phyloP scores from a whole-genome alignment of 78 protist species.

The Diacronema lutheri region DNA sequence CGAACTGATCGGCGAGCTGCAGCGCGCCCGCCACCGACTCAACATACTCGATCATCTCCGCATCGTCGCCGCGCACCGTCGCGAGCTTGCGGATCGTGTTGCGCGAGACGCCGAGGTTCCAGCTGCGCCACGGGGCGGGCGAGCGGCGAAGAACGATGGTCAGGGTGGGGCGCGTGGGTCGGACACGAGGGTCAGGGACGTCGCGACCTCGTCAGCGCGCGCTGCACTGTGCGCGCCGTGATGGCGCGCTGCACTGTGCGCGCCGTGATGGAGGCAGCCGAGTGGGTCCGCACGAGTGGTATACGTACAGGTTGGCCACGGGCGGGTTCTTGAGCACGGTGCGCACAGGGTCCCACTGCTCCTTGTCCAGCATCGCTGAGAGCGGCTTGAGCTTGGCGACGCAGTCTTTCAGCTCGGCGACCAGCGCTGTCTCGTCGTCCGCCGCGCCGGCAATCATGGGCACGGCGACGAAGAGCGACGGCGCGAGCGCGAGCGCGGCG shows the following conservation, averaged over 20 bases:
- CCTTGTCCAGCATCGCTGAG: not conserved
- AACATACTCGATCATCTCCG: not conserved
- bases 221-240: too few species aligned
- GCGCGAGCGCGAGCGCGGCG: too few species aligned
- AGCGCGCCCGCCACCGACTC: not conserved
- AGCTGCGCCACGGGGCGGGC: too few species aligned
- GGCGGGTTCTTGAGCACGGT: not conserved
- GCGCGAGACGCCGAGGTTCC: not conserved
- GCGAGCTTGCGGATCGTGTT: conserved; percentile 6
- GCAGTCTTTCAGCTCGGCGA: not conserved
- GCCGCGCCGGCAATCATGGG: too few species aligned
- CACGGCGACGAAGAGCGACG: too few species aligned
- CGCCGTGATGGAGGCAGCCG: too few species aligned
- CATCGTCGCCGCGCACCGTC: not conserved
- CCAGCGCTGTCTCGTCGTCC: not conserved
- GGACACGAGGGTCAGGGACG: too few species aligned
- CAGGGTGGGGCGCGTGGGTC: too few species aligned
- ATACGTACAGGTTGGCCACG: not conserved
- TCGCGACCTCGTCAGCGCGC: too few species aligned
- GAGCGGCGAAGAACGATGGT: too few species aligned
- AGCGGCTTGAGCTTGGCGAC: not conserved
- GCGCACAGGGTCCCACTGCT: not conserved
- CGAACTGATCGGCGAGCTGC: not conserved
- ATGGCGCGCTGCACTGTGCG: too few species aligned
- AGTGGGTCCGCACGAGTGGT: too few species aligned